Evolutionary conservation across 2,329 filamentous ascomycete genomes (phyloP), one percentile per base, ranked within the genome.

Genomic region (Aspergillus neoniger): DNA sequence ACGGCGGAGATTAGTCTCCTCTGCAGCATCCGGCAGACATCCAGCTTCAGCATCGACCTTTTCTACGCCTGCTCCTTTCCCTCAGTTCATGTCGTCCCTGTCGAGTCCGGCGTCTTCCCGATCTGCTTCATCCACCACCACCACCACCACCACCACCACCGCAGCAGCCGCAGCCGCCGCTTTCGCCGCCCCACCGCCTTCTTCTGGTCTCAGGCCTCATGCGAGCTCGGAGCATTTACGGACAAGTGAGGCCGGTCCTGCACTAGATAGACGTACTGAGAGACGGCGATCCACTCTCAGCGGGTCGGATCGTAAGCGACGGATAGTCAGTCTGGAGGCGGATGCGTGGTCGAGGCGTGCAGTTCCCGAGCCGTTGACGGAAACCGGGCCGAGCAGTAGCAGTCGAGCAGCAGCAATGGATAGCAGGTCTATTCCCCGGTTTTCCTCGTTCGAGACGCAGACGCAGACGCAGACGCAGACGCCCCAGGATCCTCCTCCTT

Each of bases 261-360:
- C 60, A 58, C 41, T 57, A 30, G 67, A 67, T 54, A 60, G 36
- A 30, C 63, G 63, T 17, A 21, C 58, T 15, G 66, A 66, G 48
- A 58, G 67, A 57, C 59, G 68, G 23, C 66, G 67, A 51, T 66
- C 69, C 17, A 66, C 68, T 19, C 53, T 69, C 12, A 55, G 63
- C 32, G 69, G 64, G 25, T 63, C 73, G 57, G 77, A 80, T 59
- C 73, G 78, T 49, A 80, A 80, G 67, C 74, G 78, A 62, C 75
- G 78, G 62, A 64, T 80, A 56, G 75, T 75, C n/a, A 74, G 72
- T 55, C 62, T 72, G 28, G 65, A 71, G 17, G 70, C 77, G 55
- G 73, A 74, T 55, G 63, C 59, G 4, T 65, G 62, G 50, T 56
- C 63, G 43, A 63, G 68, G 57, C 61, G 64, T 39, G 39, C 59